phyloP scores from a whole-genome alignment of 805 yeast genomes.

The Priceomyces haplophilus region DNA sequence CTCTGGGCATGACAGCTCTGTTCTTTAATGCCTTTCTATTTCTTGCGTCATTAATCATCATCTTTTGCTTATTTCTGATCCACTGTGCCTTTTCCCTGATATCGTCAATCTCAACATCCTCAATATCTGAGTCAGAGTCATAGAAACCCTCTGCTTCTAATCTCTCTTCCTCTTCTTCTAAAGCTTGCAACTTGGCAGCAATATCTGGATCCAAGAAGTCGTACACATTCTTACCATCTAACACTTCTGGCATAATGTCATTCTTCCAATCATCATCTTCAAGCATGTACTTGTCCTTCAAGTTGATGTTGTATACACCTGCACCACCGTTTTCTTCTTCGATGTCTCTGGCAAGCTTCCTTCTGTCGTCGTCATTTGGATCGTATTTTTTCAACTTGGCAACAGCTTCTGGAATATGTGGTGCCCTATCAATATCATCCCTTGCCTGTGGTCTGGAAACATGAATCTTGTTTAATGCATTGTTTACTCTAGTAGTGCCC shows the following conservation, averaged over 20 bases:
- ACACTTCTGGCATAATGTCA: constrained; percentile 93
- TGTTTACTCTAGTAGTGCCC: constrained; percentile 84
- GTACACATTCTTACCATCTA: constrained; percentile 94
- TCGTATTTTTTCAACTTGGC: constrained; percentile 64
- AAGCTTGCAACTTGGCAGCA: constrained; percentile 85
- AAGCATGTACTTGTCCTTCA: constrained; percentile 85
- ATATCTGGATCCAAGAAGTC: constrained; percentile 97
- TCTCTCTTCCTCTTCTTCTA: constrained; percentile 96
- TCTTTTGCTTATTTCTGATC: constrained; percentile 94
- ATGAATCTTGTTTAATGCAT: constrained; percentile 91
- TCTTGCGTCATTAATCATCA: constrained; percentile 86
- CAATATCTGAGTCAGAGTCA: constrained; percentile 63
- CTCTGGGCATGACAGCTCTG: constrained; percentile 86
- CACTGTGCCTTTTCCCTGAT: constrained; percentile 85
- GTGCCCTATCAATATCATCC: constrained; percentile 78
- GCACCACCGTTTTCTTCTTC: constrained; percentile 98
- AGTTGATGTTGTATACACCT: constrained; percentile 92
- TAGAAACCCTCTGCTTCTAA: constrained; percentile 94
- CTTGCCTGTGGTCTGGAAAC: constrained; percentile 87
- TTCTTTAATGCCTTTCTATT: constrained; percentile 83
- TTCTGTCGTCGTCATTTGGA: constrained; percentile 75
- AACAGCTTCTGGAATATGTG: constrained; percentile 79
- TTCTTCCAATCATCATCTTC: constrained; percentile 98
- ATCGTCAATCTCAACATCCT: constrained; percentile 63
- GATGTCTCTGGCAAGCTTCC: constrained; percentile 78